A percentile compares a stretch with the other conserved stretches of the same genome.
These are phyloP conservation scores for Alopecurus myosuroides DNA, from an alignment of 176 grass and related monocot species.

Conservation along the genomic window DNA sequence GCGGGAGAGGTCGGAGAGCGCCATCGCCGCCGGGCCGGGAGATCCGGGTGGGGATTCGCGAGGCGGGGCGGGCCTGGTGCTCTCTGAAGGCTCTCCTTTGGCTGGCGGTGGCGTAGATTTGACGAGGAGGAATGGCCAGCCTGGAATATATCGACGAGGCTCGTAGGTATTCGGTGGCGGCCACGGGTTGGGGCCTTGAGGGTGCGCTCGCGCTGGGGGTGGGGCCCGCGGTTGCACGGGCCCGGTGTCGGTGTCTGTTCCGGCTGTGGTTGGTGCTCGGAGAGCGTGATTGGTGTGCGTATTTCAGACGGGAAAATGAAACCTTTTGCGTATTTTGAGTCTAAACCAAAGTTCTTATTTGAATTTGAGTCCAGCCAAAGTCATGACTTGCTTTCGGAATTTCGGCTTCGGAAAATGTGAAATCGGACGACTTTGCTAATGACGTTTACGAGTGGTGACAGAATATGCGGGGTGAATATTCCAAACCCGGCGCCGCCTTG, in stretches of 20 bases:
- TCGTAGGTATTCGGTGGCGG: neutral
- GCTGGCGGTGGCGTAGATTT: slow-evolving; percentile 11
- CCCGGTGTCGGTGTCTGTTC: neutral
- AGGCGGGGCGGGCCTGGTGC: neutral
- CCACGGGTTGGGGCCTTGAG: neutral
- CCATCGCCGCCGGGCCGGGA: slow-evolving; percentile 57
- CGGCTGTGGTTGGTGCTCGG: neutral
- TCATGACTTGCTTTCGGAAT: no score
- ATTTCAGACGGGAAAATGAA: neutral
- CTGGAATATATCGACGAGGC: slow-evolving; percentile 32
- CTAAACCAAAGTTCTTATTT: no score
- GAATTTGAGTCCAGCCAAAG: no score
- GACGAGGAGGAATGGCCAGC: neutral
- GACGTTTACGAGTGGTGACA: neutral
- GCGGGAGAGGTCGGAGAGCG: slow-evolving; percentile 64
- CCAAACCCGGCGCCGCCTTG: neutral
- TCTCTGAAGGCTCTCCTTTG: slow-evolving; percentile 12
- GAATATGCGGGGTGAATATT: slow-evolving; percentile 27
- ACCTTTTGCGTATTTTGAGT: neutral
- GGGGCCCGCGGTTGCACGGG: neutral
- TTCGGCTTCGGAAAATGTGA: no score
- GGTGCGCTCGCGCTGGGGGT: neutral
- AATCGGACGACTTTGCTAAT: neutral
- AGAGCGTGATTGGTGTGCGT: neutral
- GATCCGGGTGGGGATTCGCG: slow-evolving; percentile 29